Base-by-base conservation (phyloP, 148 eudicot species). In the Camellia japonica region DNA sequence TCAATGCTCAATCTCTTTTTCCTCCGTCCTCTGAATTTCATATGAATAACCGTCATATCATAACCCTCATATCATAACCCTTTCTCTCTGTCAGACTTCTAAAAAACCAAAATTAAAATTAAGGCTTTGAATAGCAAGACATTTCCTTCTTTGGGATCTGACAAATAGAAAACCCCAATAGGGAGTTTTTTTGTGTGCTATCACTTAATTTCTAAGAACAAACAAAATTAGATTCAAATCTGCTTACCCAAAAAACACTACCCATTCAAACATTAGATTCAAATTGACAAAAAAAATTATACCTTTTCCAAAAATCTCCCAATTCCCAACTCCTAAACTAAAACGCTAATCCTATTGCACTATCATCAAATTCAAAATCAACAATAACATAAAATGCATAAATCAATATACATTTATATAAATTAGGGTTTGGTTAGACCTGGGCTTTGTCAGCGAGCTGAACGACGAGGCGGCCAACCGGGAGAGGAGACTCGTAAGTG, bases 361-460 rank as follows among this genome's bases (percentile, higher is more conserved):
- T n/a, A 7, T 18, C 6, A 58, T 30, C 44, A 55, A 30, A 68
- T 49, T 5, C 15, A 69, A 82, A 30, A 73, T 47, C 20, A 54
- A 60, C 64, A 42, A 54, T 68, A 16, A 18, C 68, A 18, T 1
- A 73, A 67, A 3, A 71, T 19, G 38, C 23, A 18, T 18, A 46
- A 15, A 65, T 0, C 65, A 0, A 80, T 3, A 20, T 0, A 59
- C 6, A 78, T 16, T 23, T 61, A 47, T 7, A 20, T 6, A 62
- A 41, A 59, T 44, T 68, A 56, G 64, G 44, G 70, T 55, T 71
- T 20, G 64, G 59, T 18, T 11, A 6, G 59, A 95, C 99, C 97
- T 95, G 99, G 65, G 99, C 99, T 85, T 95, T 95, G 65, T 95
- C 99, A 46, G 99, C 99, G 60, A 95, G 91, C 89, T 92, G 97